These are phyloP conservation scores for Lasiodiplodia sp. DNA, from an alignment of 2,329 filamentous ascomycete genomes.

Conservation along the genomic window DNA sequence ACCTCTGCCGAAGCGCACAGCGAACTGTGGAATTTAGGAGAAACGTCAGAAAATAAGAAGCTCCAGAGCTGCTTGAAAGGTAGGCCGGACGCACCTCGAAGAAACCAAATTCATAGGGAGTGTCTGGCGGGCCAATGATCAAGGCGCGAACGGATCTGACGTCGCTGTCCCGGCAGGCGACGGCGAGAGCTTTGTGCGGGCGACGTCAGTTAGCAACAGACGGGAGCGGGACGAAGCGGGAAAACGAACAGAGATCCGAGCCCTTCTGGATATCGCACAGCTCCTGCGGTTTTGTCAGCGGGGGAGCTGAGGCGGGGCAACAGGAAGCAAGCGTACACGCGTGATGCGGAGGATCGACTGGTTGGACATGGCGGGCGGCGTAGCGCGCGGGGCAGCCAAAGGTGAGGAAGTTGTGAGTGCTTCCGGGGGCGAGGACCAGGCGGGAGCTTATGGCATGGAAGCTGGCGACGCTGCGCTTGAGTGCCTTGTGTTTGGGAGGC, in stretches of 20 bases:
- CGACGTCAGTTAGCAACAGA: constrained; percentile 35
- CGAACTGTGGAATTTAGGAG: constrained; percentile 63
- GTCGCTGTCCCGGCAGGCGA: constrained; percentile 86
- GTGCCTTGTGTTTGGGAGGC: background rate
- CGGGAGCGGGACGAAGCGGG: constrained; percentile 18
- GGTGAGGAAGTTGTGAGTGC: background rate
- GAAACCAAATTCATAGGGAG: constrained; percentile 96
- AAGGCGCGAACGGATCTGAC: constrained; percentile 86
- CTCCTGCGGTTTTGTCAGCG: constrained; percentile 64
- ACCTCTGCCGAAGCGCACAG: constrained; percentile 79
- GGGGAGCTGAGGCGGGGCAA: constrained; percentile 12
- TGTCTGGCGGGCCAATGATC: constrained; percentile 91
- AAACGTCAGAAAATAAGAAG: background rate
- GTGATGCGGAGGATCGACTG: constrained; percentile 89
- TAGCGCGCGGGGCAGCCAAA: constrained; percentile 10
- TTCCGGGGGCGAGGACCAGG: background rate
- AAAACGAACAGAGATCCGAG: constrained; percentile 77
- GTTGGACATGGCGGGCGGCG: constrained; percentile 67
- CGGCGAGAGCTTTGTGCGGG: constrained; percentile 72
- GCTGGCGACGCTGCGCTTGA: constrained; percentile 5
- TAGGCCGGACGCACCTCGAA: constrained; percentile 73
- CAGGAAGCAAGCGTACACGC: constrained; percentile 63
- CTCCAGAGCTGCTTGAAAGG: background rate
- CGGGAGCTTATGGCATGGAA: constrained; percentile 15
- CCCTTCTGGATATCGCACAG: constrained; percentile 84